A percentile compares a stretch with the other conserved stretches of the same genome.
Evolutionary conservation across 805 yeast species (phyloP).

Genomic region (Nakazawaea sp.): DNA sequence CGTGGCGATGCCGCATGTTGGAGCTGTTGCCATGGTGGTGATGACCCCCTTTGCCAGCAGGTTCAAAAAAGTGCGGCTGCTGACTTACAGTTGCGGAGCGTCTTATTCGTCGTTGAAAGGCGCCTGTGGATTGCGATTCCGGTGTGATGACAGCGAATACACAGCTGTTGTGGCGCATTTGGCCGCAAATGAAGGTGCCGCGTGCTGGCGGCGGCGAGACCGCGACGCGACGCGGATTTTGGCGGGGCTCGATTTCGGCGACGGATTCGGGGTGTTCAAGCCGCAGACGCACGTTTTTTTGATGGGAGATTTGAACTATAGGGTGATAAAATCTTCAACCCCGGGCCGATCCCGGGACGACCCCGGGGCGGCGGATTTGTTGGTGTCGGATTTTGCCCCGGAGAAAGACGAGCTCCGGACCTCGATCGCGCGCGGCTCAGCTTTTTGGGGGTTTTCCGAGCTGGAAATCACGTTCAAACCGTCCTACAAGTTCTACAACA

Average conservation of each 20-base stretch:
- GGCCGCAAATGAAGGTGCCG: constrained; percentile 69
- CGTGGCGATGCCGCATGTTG: constrained; percentile 38
- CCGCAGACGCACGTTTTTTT: constrained; percentile 57
- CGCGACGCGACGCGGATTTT: constrained; percentile 41
- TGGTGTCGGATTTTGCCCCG: constrained; percentile 1
- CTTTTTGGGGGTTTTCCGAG: constrained; percentile 63
- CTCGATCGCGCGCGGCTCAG: constrained; percentile 32
- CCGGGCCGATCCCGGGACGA: constrained; percentile 10
- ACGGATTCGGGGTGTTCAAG: constrained; percentile 45
- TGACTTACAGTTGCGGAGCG: constrained; percentile 46
- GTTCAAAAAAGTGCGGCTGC: constrained; percentile 20
- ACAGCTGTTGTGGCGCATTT: constrained; percentile 71
- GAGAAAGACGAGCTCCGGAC: constrained; percentile 42
- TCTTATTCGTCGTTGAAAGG: constrained; percentile 68
- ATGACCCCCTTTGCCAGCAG: constrained; percentile 33
- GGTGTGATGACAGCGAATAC: constrained; percentile 24
- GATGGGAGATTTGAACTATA: constrained; percentile 82
- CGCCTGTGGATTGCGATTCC: constrained; percentile 55
- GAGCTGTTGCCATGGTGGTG: constrained; percentile 51
- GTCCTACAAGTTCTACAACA: constrained; percentile 61
- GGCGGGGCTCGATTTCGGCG: constrained; percentile 49
- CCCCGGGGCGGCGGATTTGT: not conserved
- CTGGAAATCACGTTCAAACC: constrained; percentile 63
- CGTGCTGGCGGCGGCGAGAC: constrained; percentile 41
- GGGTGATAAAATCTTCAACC: constrained; percentile 33